phyloP scores from a whole-genome alignment of 2,329 filamentous ascomycete genomes.

The Pestalotiopsis sp. region DNA sequence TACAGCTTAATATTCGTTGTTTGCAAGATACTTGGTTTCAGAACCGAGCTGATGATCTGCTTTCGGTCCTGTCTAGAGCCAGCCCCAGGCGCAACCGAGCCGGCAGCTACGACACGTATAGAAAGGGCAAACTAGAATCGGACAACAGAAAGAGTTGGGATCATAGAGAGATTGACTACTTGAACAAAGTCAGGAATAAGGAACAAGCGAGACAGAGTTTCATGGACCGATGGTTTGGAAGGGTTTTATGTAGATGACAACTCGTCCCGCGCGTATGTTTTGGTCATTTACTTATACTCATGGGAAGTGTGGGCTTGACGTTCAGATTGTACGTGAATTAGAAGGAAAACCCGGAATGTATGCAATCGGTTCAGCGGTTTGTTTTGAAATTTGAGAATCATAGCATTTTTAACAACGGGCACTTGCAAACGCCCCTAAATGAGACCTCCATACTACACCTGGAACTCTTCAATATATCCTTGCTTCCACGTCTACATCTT shows the following conservation, averaged over 20 bases:
- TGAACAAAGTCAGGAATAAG: background rate
- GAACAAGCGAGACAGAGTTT: background rate
- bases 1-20: too few relatives aligned
- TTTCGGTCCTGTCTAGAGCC: background rate
- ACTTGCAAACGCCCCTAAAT: too few relatives aligned
- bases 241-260: background rate
- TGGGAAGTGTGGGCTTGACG: too few relatives aligned
- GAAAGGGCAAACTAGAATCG: constrained; percentile 5
- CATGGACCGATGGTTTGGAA: background rate
- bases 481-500: too few relatives aligned
- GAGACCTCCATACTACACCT: too few relatives aligned
- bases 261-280: background rate
- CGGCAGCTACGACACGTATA: constrained; percentile 8
- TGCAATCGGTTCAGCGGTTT: too few relatives aligned
- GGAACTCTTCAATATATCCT: too few relatives aligned
- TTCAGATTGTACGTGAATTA: too few relatives aligned
- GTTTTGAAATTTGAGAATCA: too few relatives aligned
- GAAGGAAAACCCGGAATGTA: too few relatives aligned
- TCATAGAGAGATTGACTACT: background rate
- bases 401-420: too few relatives aligned
- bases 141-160: constrained; percentile 7
- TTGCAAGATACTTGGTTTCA: too few relatives aligned
- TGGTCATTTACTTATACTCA: background rate
- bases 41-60: background rate
- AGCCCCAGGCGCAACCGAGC: background rate